phyloP scores from a whole-genome alignment of 73 alveolate species.

The Blepharisma japonicum region DNA sequence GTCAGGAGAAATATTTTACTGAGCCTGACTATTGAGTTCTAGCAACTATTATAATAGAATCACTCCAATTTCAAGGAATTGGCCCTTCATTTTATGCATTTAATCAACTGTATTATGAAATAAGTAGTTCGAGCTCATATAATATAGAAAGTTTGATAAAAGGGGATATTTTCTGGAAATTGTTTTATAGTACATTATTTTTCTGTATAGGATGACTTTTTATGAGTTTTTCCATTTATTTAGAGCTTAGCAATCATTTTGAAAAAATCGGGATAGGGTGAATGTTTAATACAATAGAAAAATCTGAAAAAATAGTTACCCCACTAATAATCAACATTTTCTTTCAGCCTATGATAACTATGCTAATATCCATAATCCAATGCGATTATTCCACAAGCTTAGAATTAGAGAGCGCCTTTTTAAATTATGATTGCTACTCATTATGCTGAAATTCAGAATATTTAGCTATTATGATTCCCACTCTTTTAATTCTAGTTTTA shows the following conservation, averaged over 20 bases:
- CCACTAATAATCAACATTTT: background rate
- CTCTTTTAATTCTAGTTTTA: background rate
- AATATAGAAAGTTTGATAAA: too few relatives aligned
- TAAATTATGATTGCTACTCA: background rate
- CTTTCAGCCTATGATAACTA: background rate
- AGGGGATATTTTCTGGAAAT: too few relatives aligned
- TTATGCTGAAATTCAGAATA: background rate
- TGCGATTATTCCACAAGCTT: background rate
- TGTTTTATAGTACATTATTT: too few relatives aligned
- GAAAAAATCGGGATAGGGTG: too few relatives aligned
- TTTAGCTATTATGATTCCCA: background rate
- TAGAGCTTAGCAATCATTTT: too few relatives aligned
- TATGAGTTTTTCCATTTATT: too few relatives aligned
- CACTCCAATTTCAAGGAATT: background rate
- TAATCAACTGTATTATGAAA: background rate
- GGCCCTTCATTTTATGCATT: background rate
- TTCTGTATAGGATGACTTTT: too few relatives aligned
- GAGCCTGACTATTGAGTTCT: background rate
- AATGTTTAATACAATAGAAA: too few relatives aligned
- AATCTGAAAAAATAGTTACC: too few relatives aligned
- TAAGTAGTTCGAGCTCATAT: too few relatives aligned
- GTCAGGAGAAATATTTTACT: background rate
- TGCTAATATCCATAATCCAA: background rate
- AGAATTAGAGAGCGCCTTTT: background rate
- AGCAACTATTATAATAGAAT: background rate